Evolutionary conservation across 78 protist species (phyloP).

Genomic region (Speleostelium caveatum): DNA sequence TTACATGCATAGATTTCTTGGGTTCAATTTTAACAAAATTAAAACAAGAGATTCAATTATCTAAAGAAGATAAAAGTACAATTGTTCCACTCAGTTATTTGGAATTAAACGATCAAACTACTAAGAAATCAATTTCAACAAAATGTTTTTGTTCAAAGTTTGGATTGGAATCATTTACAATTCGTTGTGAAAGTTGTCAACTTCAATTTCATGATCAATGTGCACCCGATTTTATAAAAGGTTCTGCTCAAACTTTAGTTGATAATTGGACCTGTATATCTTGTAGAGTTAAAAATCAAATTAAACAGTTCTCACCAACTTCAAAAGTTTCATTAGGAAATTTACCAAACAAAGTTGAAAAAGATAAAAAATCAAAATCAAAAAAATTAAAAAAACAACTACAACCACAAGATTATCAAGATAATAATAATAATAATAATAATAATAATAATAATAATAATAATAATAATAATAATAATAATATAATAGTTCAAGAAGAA

Average conservation of each 20-base stretch:
- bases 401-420: not conserved
- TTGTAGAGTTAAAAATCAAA: slow-evolving; percentile 35
- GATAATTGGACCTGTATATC: slow-evolving; percentile 38
- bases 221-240: slow-evolving; percentile 12
- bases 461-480: too few relatives aligned
- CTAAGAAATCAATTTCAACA: not conserved
- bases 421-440: too few relatives aligned
- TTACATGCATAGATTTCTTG: slow-evolving; percentile 28
- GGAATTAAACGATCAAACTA: not conserved
- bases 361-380: not conserved
- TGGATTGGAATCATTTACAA: slow-evolving; percentile 20
- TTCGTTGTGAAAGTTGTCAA: slow-evolving; percentile 31
- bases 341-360: not conserved
- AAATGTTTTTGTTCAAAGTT: slow-evolving; percentile 38
- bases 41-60: slow-evolving; percentile 32
- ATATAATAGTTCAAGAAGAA: too few relatives aligned
- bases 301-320: not conserved
- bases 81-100: not conserved
- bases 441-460: too few relatives aligned
- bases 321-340: not conserved
- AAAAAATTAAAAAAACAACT: not conserved
- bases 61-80: slow-evolving; percentile 5
- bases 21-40: slow-evolving; percentile 53
- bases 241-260: not conserved
- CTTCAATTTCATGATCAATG: slow-evolving; percentile 35